phyloP scores from a whole-genome alignment of 2,329 filamentous ascomycete genomes.

The Colletotrichum sp. region DNA sequence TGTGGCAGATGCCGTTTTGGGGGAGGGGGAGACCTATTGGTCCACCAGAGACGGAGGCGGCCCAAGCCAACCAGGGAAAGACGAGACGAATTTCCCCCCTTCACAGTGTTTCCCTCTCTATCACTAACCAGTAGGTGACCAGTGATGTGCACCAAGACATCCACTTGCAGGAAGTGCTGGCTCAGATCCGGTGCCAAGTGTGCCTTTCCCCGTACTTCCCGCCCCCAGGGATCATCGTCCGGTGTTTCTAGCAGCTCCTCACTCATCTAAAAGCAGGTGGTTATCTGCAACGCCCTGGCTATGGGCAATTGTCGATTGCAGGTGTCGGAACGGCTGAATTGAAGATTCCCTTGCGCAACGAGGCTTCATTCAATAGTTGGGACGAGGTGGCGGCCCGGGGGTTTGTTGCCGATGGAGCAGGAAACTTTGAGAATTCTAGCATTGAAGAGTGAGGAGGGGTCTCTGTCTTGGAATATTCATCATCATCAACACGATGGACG shows the following conservation, averaged over 20 bases:
- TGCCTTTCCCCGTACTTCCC: not conserved
- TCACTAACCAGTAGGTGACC: not conserved
- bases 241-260: not conserved
- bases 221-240: not conserved
- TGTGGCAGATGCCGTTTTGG: conserved; percentile 20
- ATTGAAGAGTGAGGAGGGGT: not conserved
- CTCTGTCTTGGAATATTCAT: not conserved
- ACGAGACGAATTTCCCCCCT: not conserved
- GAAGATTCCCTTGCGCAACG: not conserved
- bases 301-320: not conserved
- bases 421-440: not conserved
- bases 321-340: not conserved
- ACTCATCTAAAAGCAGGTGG: not conserved
- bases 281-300: not conserved
- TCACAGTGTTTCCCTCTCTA: not conserved
- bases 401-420: not conserved
- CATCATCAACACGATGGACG: not conserved
- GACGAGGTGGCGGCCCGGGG: not conserved
- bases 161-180: not conserved
- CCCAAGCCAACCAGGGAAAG: conserved; percentile 1
- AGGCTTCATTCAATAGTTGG: not conserved
- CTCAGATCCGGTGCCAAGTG: not conserved
- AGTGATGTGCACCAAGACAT: not conserved
- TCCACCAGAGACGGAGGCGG: not conserved
- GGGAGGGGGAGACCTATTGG: not conserved